Base-by-base conservation (phyloP, 768 basidiomycete genomes). In the Tephrocybe sp. region DNA sequence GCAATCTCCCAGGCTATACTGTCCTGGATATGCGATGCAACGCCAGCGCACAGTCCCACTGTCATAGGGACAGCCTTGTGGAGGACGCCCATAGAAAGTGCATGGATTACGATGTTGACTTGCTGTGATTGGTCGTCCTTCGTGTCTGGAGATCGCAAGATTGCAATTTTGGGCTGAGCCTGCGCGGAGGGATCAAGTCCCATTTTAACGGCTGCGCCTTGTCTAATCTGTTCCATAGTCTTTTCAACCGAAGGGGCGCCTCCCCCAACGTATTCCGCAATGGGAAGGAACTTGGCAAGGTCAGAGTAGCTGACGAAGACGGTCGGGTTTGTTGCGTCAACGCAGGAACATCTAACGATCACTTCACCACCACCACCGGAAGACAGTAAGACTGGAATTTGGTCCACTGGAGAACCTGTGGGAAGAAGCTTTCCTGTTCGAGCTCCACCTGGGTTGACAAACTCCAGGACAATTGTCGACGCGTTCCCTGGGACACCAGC, bases 321-420 rank as follows among this genome's bases (percentile, higher is more conserved):
- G 5, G 82, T 84, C 0, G 87, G 87, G 62, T 89, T 89, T 13
- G 87, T 84, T 1, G 86, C 86, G 59, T 89, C 87, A 11, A 89
- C 76, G 8, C 84, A 72, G 10, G 85, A 85, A 1, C 71, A 75
- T 36, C 62, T 64, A 46, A 79, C 52, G 17, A 49, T 56, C 23
- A 57, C 54, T 33, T 57, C 49, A 17, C 19, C 19, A 23, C 62
- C 44, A 19, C 48, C 49, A n/a, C 35, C 38, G 14, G 26, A 26
- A 26, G 61, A 53, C 22, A 48, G 12, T 8, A 56, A 45, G n/a
- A 78, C 58, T 26, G 68, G 53, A 34, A 87, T 62, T 3, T 48
- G 44, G 56, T 86, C 80, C 5, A 68, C 54, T 0, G 83, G 65
- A 12, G 70, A 71, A 20, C 78, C 79, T 0, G 84, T 78, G 1